Base-by-base conservation (phyloP, 2,329 filamentous ascomycete species). In the Cryphonectria japonica region DNA sequence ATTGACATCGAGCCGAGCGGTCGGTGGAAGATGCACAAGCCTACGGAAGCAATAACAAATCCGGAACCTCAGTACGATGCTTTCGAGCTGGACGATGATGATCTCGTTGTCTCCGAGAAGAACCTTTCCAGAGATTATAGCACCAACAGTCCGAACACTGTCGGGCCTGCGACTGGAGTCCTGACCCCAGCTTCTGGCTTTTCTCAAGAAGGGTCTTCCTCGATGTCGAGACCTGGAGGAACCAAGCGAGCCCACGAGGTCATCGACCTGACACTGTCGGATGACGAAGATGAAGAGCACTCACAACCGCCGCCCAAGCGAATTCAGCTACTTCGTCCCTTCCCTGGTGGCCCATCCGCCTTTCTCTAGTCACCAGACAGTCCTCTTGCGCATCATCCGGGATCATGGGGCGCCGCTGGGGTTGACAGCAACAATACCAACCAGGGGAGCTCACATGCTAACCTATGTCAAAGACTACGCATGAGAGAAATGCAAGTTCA, bases 1-100 rank as follows among this genome's bases (percentile, higher is more conserved):
- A 94, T 98, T 37, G 95, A 91, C 0, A 93, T 99, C 59, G 93
- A 98, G 76, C 94, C 95, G 0, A 87, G 94, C 74, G 96, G 95
- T 2, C 85, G 86, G 75, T 99, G 96, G 96, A 80, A 80, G 66
- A 78, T 79, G 9, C 83, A 83, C 60, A 77, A 77, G 13, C 75
- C 77, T 3, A 81, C 82, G 50, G 72, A 73, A 7, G 78, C 80
- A 9, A 78, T 57, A 64, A 68, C 75, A 13, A 71, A 72, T 19
- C 69, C 75, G 2, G 77, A 79, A 52, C 75, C 78, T 5, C 77
- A 74, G 67, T 75, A 75, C 52, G 72, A 77, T 13, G 73, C 75
- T 7, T 69, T 73, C 39, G 77, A 77, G 64, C 74, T 81, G 39
- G 82, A 83, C 54, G 85, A 87, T n/a, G 86, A 88, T 50, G 85